Evolutionary conservation across 148 eudicot genomes (phyloP).

Genomic region (Amaranthus cruentus): DNA sequence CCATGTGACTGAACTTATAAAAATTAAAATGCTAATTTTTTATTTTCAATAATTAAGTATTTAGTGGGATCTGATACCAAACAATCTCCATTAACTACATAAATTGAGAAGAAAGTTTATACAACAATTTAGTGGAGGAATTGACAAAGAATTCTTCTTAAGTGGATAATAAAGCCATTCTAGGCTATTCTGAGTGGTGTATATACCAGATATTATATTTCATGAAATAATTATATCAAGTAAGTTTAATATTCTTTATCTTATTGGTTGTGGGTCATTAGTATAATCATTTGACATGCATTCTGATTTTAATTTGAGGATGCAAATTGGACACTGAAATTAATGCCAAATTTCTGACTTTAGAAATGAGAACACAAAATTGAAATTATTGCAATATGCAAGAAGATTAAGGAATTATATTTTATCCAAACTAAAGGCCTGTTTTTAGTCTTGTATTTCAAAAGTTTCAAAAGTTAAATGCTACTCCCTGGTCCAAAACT

Average conservation of each 20-base stretch:
- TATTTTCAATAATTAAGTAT: constrained; percentile 3
- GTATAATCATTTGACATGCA: background rate
- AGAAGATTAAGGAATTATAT: background rate
- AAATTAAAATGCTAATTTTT: constrained; percentile 1
- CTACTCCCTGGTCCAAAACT: too few relatives aligned
- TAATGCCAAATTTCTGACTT: background rate
- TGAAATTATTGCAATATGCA: background rate
- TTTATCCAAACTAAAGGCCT: background rate
- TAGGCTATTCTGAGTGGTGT: background rate
- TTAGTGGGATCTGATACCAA: constrained; percentile 25
- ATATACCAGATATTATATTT: background rate
- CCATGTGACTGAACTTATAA: background rate
- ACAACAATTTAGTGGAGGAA: constrained; percentile 6
- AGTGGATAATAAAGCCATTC: constrained; percentile 9
- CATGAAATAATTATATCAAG: background rate
- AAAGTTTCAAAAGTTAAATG: background rate
- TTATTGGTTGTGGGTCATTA: background rate
- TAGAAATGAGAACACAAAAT: background rate
- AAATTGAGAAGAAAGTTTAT: constrained; percentile 3
- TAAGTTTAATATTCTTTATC: background rate
- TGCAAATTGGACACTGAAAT: background rate
- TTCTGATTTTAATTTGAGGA: background rate
- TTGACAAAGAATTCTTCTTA: background rate
- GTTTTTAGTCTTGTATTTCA: background rate
- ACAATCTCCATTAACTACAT: constrained; percentile 23